Evolutionary conservation across 108 stramenopile genomes (phyloP), one percentile per base, ranked within the genome.

Genomic region (Pseudonitzschia delicatissima): DNA sequence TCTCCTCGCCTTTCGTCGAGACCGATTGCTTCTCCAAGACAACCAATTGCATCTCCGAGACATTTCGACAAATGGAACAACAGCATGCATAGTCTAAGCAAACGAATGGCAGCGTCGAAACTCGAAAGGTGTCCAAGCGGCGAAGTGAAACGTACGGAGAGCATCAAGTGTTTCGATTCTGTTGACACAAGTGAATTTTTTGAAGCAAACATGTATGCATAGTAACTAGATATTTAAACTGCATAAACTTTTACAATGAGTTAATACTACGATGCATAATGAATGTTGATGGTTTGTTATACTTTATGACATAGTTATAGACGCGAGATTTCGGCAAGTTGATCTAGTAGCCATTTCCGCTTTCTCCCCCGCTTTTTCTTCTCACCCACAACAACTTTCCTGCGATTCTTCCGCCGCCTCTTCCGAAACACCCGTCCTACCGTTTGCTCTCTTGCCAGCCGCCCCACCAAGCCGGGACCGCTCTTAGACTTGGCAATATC

Each of bases 401-500:
- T n/a, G n/a, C n/a, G n/a, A n/a, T n/a, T n/a, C n/a, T n/a, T n/a
- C n/a, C n/a, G n/a, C n/a, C n/a, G n/a, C n/a, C n/a, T n/a, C n/a
- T n/a, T n/a, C n/a, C n/a, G n/a, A n/a, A n/a, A n/a, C n/a, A n/a
- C n/a, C n/a, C n/a, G n/a, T n/a, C n/a, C n/a, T n/a, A n/a, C n/a
- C n/a, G n/a, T 40, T 25, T 66, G 66, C 21, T 86, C 82, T 18
- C 52, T 12, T 29, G 74, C 18, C 28, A 82, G 68, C 3, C 57
- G 36, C 15, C 42, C 57, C 2, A 71, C 61, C 39, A 87, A 49
- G 62, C 66, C 68, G 28, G 71, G 81, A 4, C 88, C 88, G 36
- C 65, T 66, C 42, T 32, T 69, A 13, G 82, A 71, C 34, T 64
- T 72, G 28, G 87, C n/a, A 4, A 90, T 50, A 62, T 91, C 90